phyloP scores from a whole-genome alignment of 108 stramenopile species.

The Craspedostauros australis region DNA sequence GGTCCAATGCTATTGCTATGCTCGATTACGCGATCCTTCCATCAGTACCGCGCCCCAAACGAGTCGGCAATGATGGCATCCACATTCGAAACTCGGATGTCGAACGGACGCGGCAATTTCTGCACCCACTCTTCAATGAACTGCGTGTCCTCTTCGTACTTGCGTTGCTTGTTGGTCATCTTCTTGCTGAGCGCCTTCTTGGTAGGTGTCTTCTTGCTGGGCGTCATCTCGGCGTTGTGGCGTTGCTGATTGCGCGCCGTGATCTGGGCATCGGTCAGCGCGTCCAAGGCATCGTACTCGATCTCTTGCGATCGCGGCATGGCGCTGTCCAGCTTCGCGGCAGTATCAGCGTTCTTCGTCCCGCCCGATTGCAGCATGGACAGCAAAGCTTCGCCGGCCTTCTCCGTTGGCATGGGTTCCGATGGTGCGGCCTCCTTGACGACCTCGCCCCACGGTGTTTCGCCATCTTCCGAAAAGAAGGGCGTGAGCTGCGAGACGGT shows the following conservation, averaged over 20 bases:
- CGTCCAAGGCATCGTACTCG: conserved; percentile 25
- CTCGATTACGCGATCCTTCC: too few relatives aligned
- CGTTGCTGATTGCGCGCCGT: conserved; percentile 54
- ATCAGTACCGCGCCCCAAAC: not conserved
- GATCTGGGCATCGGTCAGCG: conserved; percentile 70
- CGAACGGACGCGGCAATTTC: conserved; percentile 42
- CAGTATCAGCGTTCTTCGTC: not conserved
- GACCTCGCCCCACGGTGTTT: conserved; percentile 75
- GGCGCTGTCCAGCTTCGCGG: not conserved
- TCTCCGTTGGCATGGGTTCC: not conserved
- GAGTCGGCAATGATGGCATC: conserved; percentile 38
- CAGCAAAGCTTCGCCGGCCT: conserved; percentile 39
- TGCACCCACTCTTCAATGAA: conserved; percentile 52
- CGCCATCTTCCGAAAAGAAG: conserved; percentile 73
- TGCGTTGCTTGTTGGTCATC: not conserved
- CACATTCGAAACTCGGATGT: conserved; percentile 38
- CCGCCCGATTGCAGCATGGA: conserved; percentile 26
- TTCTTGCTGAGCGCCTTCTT: too few relatives aligned
- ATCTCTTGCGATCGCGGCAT: conserved; percentile 2
- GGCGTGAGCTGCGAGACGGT: conserved; percentile 49
- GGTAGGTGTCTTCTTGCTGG: not conserved
- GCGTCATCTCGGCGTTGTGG: not conserved
- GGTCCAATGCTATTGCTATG: too few relatives aligned
- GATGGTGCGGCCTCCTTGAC: conserved; percentile 20
- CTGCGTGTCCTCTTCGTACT: conserved; percentile 21